These are phyloP conservation scores for Wallacemonas sp. DNA, from an alignment of 208 protist genomes.

Conservation along the genomic window DNA sequence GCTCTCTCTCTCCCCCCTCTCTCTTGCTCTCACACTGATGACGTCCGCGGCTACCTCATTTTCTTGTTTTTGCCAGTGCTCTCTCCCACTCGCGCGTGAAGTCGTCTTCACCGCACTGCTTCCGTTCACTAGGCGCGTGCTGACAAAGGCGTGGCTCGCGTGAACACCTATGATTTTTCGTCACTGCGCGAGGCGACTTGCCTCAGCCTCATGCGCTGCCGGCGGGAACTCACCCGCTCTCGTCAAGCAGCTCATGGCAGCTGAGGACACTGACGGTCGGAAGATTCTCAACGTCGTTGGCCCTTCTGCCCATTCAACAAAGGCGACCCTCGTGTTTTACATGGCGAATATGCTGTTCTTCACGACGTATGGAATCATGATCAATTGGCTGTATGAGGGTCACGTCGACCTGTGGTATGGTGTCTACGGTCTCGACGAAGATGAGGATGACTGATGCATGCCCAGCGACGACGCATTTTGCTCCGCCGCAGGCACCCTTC, in stretches of 20 bases:
- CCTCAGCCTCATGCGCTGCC: not conserved
- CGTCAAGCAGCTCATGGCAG: slow-evolving; percentile 2
- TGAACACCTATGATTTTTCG: not conserved
- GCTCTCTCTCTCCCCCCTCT: too few species aligned
- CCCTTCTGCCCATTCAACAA: slow-evolving; percentile 21
- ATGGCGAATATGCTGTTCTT: slow-evolving; percentile 47
- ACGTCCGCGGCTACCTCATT: too few species aligned
- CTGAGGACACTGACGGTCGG: slow-evolving; percentile 6
- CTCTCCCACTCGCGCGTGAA: too few species aligned
- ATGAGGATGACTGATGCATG: slow-evolving; percentile 54
- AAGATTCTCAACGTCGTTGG: slow-evolving; percentile 29
- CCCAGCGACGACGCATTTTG: too few species aligned
- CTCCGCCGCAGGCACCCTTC: too few species aligned
- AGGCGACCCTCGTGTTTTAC: slow-evolving; percentile 27
- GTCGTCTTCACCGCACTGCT: too few species aligned
- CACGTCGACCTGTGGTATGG: slow-evolving; percentile 83
- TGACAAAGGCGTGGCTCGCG: too few species aligned
- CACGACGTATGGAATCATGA: slow-evolving; percentile 76
- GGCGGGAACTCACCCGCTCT: not conserved
- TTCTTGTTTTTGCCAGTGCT: too few species aligned
- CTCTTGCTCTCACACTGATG: too few species aligned
- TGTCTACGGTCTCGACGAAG: slow-evolving; percentile 70
- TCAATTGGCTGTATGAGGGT: slow-evolving; percentile 77
- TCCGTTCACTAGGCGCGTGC: too few species aligned
- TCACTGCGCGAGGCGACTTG: not conserved